Base-by-base conservation (phyloP, 371 early-diverging fungal species). In the Paraphysoderma sedebokerense region DNA sequence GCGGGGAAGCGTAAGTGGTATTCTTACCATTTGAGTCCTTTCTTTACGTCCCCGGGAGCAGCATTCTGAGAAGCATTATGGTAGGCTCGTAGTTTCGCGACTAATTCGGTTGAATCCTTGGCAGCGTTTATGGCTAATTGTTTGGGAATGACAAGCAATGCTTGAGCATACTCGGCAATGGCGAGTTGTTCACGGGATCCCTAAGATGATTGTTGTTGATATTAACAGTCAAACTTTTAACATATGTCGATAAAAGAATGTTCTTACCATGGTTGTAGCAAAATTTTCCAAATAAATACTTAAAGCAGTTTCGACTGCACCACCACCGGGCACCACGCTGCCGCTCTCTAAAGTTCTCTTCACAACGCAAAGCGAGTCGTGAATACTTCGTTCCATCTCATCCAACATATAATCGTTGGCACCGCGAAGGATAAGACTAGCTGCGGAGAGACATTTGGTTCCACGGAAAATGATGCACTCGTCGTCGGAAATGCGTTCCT, bases 361-460 rank as follows among this genome's bases (percentile, higher is more conserved):
- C 48, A 99, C 87, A 28, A 92, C 92, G 56, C 92, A 92, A 50
- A 99, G 66, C 27, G 88, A 76, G 70, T 99, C 99, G 61, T 98
- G 98, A 49, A 99, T 55, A 26, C 93, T 85, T 53, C 99, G 79
- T 63, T 99, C 98, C 96, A 99, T 98, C 72, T 99, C 99, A 56
- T 99, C 99, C 53, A 98, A 64, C 85, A 91, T 92, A 57, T 82
- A 92, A 62, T 99, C 99, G 62, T 95, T 98, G 34, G 98, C 95
- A 41, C 99, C 99, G 56, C 99, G 88, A 49, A 99, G 76, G 51
- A 98, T 87, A 53, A 98, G 79, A 26, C 96, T 92, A 20, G 81
- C 68, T 0, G 85, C 72, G 9, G 87, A 78, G 59, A 88, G 88
- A 46, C 81, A 76, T 72, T 87, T 88, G 50, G 93, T 88, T 19